phyloP scores from a whole-genome alignment of 306 rosid species.

The Coriaria nepalensis region DNA sequence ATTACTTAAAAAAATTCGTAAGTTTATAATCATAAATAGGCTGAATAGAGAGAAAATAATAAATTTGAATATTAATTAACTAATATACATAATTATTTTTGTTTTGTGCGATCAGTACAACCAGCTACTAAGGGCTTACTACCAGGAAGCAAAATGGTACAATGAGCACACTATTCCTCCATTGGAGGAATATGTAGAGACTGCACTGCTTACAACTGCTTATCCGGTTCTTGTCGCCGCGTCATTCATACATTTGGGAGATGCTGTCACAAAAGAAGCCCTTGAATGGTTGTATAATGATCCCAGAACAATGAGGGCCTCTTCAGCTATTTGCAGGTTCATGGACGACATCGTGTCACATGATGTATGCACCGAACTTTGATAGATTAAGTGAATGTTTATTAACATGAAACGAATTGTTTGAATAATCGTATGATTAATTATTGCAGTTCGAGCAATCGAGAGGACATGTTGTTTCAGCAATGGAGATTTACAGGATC shows the following conservation, averaged over 20 bases:
- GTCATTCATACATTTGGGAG: conserved; percentile 19
- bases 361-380: conserved; percentile 8
- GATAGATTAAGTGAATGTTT: background rate
- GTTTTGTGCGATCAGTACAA: conserved; percentile 1
- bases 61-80: background rate
- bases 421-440: background rate
- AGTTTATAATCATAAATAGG: too few relatives aligned
- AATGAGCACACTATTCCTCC: conserved; percentile 10
- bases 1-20: too few relatives aligned
- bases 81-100: background rate
- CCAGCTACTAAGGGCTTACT: background rate
- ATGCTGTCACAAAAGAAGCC: conserved; percentile 13
- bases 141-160: conserved; percentile 19
- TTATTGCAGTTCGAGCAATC: background rate
- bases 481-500: background rate
- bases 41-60: too few relatives aligned
- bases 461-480: background rate
- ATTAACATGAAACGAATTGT: background rate
- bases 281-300: conserved; percentile 21
- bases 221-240: conserved; percentile 6
- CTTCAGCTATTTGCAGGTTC: conserved; percentile 16
- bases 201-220: background rate
- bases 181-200: conserved; percentile 13
- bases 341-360: conserved; percentile 33
- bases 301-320: conserved; percentile 19